phyloP scores from a whole-genome alignment of 1,284 basidiomycete species.

The Heliocybe sulcata region DNA sequence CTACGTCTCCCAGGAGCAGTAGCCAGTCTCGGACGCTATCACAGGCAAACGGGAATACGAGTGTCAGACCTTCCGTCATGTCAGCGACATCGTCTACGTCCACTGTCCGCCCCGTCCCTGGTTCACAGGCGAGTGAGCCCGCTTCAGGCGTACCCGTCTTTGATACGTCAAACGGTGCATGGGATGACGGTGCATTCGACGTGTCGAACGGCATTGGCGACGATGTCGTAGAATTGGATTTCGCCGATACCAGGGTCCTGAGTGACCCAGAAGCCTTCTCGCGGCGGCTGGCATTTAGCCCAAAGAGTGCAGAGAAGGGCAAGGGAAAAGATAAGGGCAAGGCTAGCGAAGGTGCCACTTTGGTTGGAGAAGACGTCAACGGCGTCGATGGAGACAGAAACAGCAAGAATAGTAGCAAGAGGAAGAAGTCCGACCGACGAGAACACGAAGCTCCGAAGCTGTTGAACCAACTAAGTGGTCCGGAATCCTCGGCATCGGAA shows the following conservation, averaged over 20 bases:
- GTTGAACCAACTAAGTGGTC: constrained; percentile 4
- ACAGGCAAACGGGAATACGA: not conserved
- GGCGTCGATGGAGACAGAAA: constrained; percentile 28
- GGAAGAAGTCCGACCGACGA: constrained; percentile 39
- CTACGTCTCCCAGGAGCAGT: not conserved
- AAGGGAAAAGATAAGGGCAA: constrained; percentile 26
- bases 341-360: constrained; percentile 23
- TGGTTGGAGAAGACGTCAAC: constrained; percentile 26
- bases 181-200: constrained; percentile 28
- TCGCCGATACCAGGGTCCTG: constrained; percentile 58
- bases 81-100: constrained; percentile 6
- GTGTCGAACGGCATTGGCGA: constrained; percentile 23
- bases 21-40: not conserved
- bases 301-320: constrained; percentile 13
- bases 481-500: not conserved
- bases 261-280: constrained; percentile 53
- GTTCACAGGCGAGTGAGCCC: constrained; percentile 8
- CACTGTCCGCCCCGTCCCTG: constrained; percentile 9
- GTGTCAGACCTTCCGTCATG: constrained; percentile 2
- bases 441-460: not conserved
- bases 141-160: constrained; percentile 38
- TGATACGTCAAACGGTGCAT: constrained; percentile 50
- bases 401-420: constrained; percentile 51
- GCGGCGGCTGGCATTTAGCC: constrained; percentile 24
- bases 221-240: constrained; percentile 65